A percentile compares a stretch with the other conserved stretches of the same genome.
These are phyloP conservation scores for Fusarium continuum DNA, from an alignment of 2,329 filamentous ascomycete species.

Conservation along the genomic window DNA sequence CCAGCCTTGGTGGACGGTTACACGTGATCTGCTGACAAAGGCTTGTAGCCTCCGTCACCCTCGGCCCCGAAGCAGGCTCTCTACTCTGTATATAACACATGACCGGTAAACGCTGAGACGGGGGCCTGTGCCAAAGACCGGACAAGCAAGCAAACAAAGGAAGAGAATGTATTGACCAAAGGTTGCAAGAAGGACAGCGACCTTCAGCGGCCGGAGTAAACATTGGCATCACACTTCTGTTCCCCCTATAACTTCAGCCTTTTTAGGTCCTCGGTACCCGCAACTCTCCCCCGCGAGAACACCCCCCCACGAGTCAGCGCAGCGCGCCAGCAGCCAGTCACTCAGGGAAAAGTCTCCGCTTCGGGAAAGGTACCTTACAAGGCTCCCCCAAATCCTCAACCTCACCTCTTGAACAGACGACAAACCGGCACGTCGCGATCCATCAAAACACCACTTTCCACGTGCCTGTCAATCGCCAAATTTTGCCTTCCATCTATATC, in stretches of 20 bases:
- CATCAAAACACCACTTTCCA: slow-evolving; percentile 61
- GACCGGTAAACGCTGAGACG: slow-evolving; percentile 17
- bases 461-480: slow-evolving; percentile 54
- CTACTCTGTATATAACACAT: slow-evolving; percentile 38
- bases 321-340: slow-evolving; percentile 36
- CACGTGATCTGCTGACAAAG: slow-evolving; percentile 38
- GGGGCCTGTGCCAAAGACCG: slow-evolving; percentile 2
- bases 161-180: neutral
- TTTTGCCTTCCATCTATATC: slow-evolving; percentile 58
- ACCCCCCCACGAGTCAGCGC: slow-evolving; percentile 25
- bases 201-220: neutral
- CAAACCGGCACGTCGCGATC: slow-evolving; percentile 59
- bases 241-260: slow-evolving; percentile 16
- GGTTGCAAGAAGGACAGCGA: neutral
- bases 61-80: slow-evolving; percentile 25
- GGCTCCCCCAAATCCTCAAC: slow-evolving; percentile 60
- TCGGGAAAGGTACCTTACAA: slow-evolving; percentile 50
- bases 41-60: neutral
- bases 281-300: slow-evolving; percentile 27
- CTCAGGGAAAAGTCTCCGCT: slow-evolving; percentile 51
- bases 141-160: slow-evolving; percentile 1
- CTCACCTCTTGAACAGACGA: slow-evolving; percentile 64
- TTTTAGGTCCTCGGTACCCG: slow-evolving; percentile 36
- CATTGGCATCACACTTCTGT: neutral
- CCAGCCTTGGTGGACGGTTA: neutral